phyloP scores from a whole-genome alignment of 371 early-diverging fungal genomes.

The Parasitella parasitica region DNA sequence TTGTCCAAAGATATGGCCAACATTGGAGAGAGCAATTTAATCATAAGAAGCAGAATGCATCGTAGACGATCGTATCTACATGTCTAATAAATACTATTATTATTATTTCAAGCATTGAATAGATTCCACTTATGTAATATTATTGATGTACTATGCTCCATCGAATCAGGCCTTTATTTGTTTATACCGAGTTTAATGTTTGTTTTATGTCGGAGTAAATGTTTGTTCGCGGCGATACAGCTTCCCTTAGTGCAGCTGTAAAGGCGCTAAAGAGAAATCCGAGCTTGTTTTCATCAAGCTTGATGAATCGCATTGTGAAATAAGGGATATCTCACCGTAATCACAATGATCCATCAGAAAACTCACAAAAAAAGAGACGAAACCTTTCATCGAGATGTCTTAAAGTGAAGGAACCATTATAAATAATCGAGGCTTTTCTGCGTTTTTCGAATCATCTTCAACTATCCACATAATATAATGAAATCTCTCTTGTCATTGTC shows the following conservation, averaged over 20 bases:
- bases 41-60: background rate
- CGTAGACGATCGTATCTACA: background rate
- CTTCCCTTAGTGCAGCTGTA: background rate
- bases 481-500: constrained; percentile 9
- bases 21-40: constrained; percentile 10
- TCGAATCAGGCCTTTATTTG: background rate
- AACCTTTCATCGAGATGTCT: background rate
- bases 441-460: background rate
- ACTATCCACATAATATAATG: background rate
- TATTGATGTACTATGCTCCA: no score
- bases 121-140: no score
- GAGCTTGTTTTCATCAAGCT: background rate
- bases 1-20: constrained; percentile 23
- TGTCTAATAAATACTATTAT: no score
- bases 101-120: no score
- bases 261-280: background rate
- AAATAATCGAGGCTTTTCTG: background rate
- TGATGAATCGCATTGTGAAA: background rate
- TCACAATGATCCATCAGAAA: background rate
- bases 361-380: background rate
- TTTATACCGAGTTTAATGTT: background rate
- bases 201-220: background rate
- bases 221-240: background rate
- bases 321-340: background rate
- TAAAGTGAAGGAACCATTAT: background rate